phyloP scores from a whole-genome alignment of 2,329 filamentous ascomycete species.

The Botrytis fragariae region DNA sequence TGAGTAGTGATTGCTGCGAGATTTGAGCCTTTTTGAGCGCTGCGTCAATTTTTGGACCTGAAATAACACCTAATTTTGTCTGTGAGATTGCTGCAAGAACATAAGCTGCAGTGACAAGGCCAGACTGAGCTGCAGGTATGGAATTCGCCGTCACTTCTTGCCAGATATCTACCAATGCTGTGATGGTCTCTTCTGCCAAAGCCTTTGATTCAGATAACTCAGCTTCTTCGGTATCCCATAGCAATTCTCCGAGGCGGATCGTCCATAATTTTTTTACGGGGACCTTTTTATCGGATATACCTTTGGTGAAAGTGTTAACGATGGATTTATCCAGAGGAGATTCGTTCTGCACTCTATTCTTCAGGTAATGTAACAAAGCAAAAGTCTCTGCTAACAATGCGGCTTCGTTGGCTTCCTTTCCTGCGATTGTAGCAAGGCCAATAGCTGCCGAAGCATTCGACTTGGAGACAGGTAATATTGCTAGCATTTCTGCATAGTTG shows the following conservation, averaged over 20 bases:
- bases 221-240: constrained; percentile 56
- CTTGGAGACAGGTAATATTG: constrained; percentile 58
- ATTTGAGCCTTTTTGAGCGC: constrained; percentile 62
- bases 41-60: constrained; percentile 53
- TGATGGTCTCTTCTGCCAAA: constrained; percentile 53
- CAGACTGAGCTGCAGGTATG: constrained; percentile 73
- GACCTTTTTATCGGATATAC: constrained; percentile 79
- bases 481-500: constrained; percentile 78
- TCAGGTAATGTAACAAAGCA: constrained; percentile 65
- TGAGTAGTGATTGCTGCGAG: constrained; percentile 61
- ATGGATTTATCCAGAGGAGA: constrained; percentile 63
- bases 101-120: constrained; percentile 76
- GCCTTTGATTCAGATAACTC: constrained; percentile 49
- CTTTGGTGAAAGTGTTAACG: constrained; percentile 73
- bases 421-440: constrained; percentile 64
- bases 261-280: constrained; percentile 78
- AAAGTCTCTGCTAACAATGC: constrained; percentile 74
- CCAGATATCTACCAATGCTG: constrained; percentile 66
- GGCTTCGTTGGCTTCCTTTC: constrained; percentile 85
- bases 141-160: constrained; percentile 78
- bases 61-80: constrained; percentile 52
- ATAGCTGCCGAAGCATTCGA: constrained; percentile 62
- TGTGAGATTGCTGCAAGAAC: constrained; percentile 65
- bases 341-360: constrained; percentile 59
- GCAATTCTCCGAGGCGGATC: constrained; percentile 66